A percentile compares a stretch with the other conserved stretches of the same genome.
Conservation (phyloP, 73 alveolate species). For the Tetrahymena thermophila region DNA sequence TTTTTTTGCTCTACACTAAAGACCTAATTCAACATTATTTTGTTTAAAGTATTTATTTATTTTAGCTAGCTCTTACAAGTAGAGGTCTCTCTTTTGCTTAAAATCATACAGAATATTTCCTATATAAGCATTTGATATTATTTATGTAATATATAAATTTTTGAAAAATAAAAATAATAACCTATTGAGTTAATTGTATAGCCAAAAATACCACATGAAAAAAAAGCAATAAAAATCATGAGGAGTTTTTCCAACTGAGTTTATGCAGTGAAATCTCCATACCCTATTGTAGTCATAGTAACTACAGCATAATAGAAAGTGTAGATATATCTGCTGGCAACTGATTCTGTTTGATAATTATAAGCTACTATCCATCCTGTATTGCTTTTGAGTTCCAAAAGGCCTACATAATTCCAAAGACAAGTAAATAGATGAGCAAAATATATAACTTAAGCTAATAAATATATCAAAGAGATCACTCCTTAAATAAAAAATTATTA, state of each 20-base stretch:
- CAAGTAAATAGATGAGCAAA: neutral
- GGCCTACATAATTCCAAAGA: neutral
- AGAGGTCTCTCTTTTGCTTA: neutral
- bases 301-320: neutral
- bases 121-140: too few species aligned
- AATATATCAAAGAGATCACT: neutral
- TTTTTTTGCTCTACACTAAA: neutral
- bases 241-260: neutral
- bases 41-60: neutral
- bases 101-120: neutral
- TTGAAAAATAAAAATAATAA: neutral
- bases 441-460: neutral
- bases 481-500: neutral
- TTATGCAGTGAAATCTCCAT: conserved; percentile 19
- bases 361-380: neutral
- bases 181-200: conserved; percentile 13
- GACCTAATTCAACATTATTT: neutral
- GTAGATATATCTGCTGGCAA: neutral
- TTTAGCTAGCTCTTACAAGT: neutral
- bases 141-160: too few species aligned
- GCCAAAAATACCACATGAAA: conserved; percentile 24
- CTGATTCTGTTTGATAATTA: neutral
- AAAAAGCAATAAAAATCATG: conserved; percentile 6
- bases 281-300: conserved; percentile 19
- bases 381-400: neutral